These are phyloP conservation scores for Plasmodium sp. DNA, from an alignment of 169 alveolate genomes.

Conservation along the genomic window DNA sequence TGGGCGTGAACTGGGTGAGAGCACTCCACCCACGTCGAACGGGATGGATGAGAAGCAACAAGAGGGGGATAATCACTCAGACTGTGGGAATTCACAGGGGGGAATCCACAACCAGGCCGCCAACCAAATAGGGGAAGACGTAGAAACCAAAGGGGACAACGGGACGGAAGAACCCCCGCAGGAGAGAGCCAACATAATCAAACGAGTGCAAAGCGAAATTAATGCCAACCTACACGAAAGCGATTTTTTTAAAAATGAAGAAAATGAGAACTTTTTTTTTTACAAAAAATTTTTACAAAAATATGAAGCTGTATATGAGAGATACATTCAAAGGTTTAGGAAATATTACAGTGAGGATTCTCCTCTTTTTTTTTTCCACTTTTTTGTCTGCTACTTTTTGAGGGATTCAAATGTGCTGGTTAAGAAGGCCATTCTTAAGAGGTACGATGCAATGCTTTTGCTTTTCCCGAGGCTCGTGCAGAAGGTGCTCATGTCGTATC, in stretches of 20 bases:
- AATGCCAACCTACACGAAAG: constrained; percentile 25
- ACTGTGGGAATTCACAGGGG: background rate
- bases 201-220: constrained; percentile 27
- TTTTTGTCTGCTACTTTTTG: constrained; percentile 54
- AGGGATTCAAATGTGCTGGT: constrained; percentile 69
- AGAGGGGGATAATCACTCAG: background rate
- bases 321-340: constrained; percentile 34
- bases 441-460: constrained; percentile 25
- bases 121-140: background rate
- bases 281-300: constrained; percentile 43
- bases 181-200: background rate
- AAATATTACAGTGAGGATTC: constrained; percentile 52
- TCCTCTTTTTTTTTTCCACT: constrained; percentile 45
- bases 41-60: background rate
- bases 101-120: background rate
- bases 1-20: background rate
- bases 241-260: constrained; percentile 64
- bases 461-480: constrained; percentile 26
- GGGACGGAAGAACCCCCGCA: background rate
- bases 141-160: background rate
- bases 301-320: constrained; percentile 46
- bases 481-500: constrained; percentile 14
- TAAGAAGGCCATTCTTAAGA: constrained; percentile 63
- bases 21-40: background rate
- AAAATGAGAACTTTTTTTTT: constrained; percentile 61